phyloP scores from a whole-genome alignment of 129 eudicot genomes.

The Lactuca saligna region DNA sequence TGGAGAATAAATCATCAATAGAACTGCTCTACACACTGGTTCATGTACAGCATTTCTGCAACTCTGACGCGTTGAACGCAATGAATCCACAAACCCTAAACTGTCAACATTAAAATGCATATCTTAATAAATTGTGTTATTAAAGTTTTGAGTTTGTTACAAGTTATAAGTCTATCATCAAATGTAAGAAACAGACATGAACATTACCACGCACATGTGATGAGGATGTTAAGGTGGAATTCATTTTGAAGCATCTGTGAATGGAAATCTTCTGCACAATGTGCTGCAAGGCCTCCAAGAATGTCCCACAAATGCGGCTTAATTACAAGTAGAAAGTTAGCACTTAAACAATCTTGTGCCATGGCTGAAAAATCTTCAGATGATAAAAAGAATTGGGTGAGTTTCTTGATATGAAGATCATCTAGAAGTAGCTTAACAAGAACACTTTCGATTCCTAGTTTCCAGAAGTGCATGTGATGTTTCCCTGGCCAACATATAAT shows the following conservation, averaged over 20 bases:
- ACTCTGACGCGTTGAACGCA: slow-evolving; percentile 52
- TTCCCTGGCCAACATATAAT: slow-evolving; percentile 77
- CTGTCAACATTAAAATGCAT: slow-evolving; percentile 40
- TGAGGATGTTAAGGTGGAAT: slow-evolving; percentile 46
- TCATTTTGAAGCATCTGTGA: slow-evolving; percentile 37
- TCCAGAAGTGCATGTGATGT: slow-evolving; percentile 77
- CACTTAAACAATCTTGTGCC: slow-evolving; percentile 39
- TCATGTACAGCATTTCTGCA: slow-evolving; percentile 44
- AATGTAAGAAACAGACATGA: background rate
- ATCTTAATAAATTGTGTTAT: slow-evolving; percentile 6
- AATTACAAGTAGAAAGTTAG: slow-evolving; percentile 32
- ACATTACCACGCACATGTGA: slow-evolving; percentile 79
- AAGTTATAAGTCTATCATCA: no score
- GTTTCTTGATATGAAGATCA: slow-evolving; percentile 36
- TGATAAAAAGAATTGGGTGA: slow-evolving; percentile 24
- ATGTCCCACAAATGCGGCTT: slow-evolving; percentile 87
- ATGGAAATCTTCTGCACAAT: slow-evolving; percentile 49
- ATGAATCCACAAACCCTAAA: slow-evolving; percentile 55
- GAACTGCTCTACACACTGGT: slow-evolving; percentile 64
- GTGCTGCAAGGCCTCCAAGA: slow-evolving; percentile 81
- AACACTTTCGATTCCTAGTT: slow-evolving; percentile 53
- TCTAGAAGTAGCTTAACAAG: slow-evolving; percentile 54
- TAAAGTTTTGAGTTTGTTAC: no score
- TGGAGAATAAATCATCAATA: slow-evolving; percentile 85
- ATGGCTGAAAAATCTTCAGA: slow-evolving; percentile 40